Percentiles rank a stretch among this genome's conserved stretches.
Conservation (phyloP, 2,329 filamentous ascomycete species). For the Epichloe coenophiala region DNA sequence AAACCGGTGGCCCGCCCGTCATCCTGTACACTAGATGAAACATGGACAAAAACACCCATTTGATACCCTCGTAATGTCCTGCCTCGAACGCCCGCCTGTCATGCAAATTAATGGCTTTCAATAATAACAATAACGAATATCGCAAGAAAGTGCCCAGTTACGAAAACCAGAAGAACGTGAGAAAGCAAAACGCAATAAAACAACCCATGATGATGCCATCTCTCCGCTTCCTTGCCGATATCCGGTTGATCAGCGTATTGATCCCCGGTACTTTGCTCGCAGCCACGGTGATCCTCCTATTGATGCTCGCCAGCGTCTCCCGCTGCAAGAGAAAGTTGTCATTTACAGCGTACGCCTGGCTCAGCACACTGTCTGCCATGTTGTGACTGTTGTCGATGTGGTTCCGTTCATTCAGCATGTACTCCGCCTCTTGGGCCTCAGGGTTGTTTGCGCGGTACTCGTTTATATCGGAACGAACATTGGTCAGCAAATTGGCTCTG, state of each 20-base stretch:
- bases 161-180: conserved; percentile 70
- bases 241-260: conserved; percentile 81
- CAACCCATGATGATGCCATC: conserved; percentile 86
- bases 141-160: conserved; percentile 19
- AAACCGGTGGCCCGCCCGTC: background rate
- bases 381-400: conserved; percentile 82
- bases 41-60: conserved; percentile 10
- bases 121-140: background rate
- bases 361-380: conserved; percentile 79
- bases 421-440: conserved; percentile 76
- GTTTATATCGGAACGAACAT: conserved; percentile 84
- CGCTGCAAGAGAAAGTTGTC: conserved; percentile 80
- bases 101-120: conserved; percentile 9
- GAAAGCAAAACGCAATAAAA: conserved; percentile 85
- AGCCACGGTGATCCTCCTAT: conserved; percentile 76
- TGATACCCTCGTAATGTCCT: conserved; percentile 18
- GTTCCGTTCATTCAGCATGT: conserved; percentile 84
- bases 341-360: conserved; percentile 92
- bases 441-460: conserved; percentile 76
- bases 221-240: conserved; percentile 86
- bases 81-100: conserved; percentile 18
- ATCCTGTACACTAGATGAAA: conserved; percentile 16
- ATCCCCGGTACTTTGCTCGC: conserved; percentile 87
- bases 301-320: conserved; percentile 78
- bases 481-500: conserved; percentile 78